phyloP scores from a whole-genome alignment of 2,329 filamentous ascomycete species.

The Thermothelomyces thermophilus region DNA sequence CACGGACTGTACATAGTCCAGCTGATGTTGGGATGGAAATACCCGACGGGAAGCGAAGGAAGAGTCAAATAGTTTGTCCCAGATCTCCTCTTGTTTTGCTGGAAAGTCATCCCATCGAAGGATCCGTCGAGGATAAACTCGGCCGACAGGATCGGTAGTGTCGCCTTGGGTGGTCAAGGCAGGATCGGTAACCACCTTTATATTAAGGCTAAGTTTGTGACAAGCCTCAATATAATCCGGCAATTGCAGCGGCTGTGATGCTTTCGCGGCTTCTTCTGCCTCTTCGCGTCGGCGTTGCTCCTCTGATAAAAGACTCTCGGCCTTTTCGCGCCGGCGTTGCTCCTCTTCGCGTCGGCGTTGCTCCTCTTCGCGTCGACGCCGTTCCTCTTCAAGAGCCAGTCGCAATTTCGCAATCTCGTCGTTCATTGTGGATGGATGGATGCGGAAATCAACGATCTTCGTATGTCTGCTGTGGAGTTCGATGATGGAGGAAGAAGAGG shows the following conservation, averaged over 20 bases:
- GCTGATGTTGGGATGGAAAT: conserved; percentile 31
- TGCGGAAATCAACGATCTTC: not conserved
- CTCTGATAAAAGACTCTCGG: too few relatives aligned
- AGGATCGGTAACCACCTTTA: conserved; percentile 29
- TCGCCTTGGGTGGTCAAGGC: conserved; percentile 31
- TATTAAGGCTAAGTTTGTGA: conserved; percentile 28
- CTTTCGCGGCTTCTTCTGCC: conserved; percentile 23
- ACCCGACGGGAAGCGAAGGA: conserved; percentile 25
- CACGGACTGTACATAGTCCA: conserved; percentile 30
- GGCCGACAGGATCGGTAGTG: conserved; percentile 29
- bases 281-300: conserved; percentile 20
- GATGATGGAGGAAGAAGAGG: too few relatives aligned
- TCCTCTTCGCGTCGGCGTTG: not conserved
- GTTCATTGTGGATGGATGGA: not conserved
- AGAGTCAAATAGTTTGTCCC: conserved; percentile 25
- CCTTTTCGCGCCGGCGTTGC: conserved; percentile 21
- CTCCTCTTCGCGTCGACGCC: conserved; percentile 10
- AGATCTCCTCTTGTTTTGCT: conserved; percentile 29
- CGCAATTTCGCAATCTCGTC: conserved; percentile 10
- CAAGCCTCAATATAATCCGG: conserved; percentile 30
- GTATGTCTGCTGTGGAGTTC: too few relatives aligned
- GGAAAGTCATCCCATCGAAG: conserved; percentile 32
- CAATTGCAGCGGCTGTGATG: conserved; percentile 18
- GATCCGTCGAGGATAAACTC: conserved; percentile 32
- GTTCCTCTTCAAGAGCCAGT: conserved; percentile 14